phyloP scores from a whole-genome alignment of 106 monocot genomes.

The Dendrobium chrysotoxum region DNA sequence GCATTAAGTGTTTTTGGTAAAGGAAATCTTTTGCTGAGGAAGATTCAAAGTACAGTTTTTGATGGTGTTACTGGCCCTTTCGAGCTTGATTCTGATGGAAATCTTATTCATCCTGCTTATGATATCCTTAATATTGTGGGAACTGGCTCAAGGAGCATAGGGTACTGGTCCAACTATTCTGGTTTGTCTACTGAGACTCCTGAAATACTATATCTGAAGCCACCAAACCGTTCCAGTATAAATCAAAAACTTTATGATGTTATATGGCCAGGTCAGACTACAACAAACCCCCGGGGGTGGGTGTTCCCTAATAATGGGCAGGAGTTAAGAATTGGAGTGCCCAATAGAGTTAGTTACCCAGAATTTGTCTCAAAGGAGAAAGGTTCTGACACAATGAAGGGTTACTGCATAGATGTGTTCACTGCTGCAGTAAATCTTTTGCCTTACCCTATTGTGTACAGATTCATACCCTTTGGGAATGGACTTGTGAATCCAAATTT shows the following conservation, averaged over 20 bases:
- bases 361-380: constrained; percentile 42
- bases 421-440: constrained; percentile 56
- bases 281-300: constrained; percentile 59
- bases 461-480: constrained; percentile 55
- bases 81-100: constrained; percentile 46
- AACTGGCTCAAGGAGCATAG: constrained; percentile 38
- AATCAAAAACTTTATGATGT: constrained; percentile 44
- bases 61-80: constrained; percentile 52
- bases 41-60: constrained; percentile 42
- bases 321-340: constrained; percentile 64
- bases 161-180: constrained; percentile 72
- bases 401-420: constrained; percentile 74
- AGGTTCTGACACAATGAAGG: constrained; percentile 33
- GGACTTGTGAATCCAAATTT: constrained; percentile 59
- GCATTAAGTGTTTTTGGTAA: constrained; percentile 35
- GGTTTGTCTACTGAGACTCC: constrained; percentile 54
- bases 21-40: constrained; percentile 40
- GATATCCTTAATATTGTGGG: constrained; percentile 63
- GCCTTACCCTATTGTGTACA: constrained; percentile 68
- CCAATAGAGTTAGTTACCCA: constrained; percentile 53
- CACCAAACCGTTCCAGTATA: constrained; percentile 26
- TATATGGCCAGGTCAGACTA: constrained; percentile 69
- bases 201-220: constrained; percentile 38
- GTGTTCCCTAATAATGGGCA: constrained; percentile 74
- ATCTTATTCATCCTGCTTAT: constrained; percentile 60